Base-by-base conservation (phyloP, 768 basidiomycete genomes). In the Trametes cubensis region DNA sequence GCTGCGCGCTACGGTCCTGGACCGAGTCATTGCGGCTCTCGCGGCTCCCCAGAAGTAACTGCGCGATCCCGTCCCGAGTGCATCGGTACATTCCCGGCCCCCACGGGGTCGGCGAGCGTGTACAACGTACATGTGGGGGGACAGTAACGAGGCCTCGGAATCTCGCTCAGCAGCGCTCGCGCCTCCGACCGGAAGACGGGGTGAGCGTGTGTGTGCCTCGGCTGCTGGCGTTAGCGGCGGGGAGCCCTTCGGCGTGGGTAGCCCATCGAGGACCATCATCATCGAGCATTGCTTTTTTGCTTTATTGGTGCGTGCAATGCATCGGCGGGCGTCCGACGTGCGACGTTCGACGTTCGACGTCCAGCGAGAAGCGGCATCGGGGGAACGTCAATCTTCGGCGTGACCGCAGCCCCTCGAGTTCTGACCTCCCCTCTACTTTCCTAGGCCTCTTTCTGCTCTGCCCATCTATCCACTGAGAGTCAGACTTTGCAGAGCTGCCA, bases 11-110 rank as follows among this genome's bases (percentile, higher is more conserved):
- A n/a, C n/a, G n/a, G n/a, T n/a, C n/a, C n/a, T n/a, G n/a, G 34
- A 6, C 53, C 94, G 94, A 62, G 81, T 99, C 71, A 89, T 98
- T 64, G 89, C 90, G 34, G 34, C 34, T 34, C 34, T n/a, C n/a
- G n/a, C n/a, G n/a, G n/a, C n/a, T n/a, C n/a, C n/a, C n/a, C n/a
- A n/a, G n/a, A n/a, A n/a, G n/a, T n/a, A n/a, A n/a, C n/a, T 69
- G 55, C 72, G 73, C 34, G 73, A 73, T 42, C 72, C 74, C 50
- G 70, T 74, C 26, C 73, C 73, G 42, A 72, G 71, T 20, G 59
- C 68, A 41, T 67, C n/a, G n/a, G n/a, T n/a, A n/a, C n/a, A n/a
- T 28, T 60, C 51, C 70, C 66, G 26, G 60, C 62, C 17, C 47
- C 51, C 38, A 51, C 60, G 53, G 47, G 56, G 30, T 23, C 50